Percentiles rank a stretch among this genome's conserved stretches.
phyloP scores from a whole-genome alignment of 2,329 filamentous ascomycete genomes.

The Phyllosticta citriasiana region DNA sequence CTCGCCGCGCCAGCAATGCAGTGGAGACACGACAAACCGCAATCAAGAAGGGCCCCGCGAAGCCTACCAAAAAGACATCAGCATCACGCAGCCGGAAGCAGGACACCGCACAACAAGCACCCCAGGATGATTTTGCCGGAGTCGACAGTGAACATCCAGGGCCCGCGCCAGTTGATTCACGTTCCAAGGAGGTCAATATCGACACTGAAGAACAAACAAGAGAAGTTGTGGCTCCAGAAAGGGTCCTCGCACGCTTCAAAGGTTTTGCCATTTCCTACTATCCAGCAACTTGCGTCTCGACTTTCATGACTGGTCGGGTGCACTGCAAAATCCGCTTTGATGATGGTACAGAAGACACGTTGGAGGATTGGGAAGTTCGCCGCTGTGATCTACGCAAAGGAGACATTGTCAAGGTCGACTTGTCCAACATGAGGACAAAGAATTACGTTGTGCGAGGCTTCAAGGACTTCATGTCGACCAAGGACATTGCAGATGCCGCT shows the following conservation, averaged over 20 bases:
- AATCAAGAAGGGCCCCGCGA: neutral
- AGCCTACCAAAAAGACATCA: neutral
- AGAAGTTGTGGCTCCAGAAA: constrained; percentile 35
- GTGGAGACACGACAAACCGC: neutral
- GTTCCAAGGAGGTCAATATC: neutral
- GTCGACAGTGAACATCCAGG: neutral
- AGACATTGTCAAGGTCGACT: constrained; percentile 39
- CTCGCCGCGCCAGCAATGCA: neutral
- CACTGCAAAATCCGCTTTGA: constrained; percentile 40
- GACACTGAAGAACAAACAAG: neutral
- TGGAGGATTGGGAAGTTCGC: constrained; percentile 31
- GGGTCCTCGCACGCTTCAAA: constrained; percentile 50
- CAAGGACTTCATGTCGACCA: constrained; percentile 21
- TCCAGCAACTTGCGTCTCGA: constrained; percentile 48
- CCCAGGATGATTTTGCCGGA: neutral
- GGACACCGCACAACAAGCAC: neutral
- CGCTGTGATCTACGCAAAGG: constrained; percentile 33
- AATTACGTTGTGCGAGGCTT: constrained; percentile 36
- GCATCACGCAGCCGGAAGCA: neutral
- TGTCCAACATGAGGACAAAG: constrained; percentile 34
- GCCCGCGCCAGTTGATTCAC: neutral
- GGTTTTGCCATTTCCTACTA: constrained; percentile 47
- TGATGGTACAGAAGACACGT: constrained; percentile 33
- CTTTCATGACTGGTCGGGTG: constrained; percentile 25
- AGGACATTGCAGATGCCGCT: constrained; percentile 10